A percentile compares a stretch with the other conserved stretches of the same genome.
Evolutionary conservation across 2,329 filamentous ascomycete species (phyloP).

Genomic region (Neonectria faginata): DNA sequence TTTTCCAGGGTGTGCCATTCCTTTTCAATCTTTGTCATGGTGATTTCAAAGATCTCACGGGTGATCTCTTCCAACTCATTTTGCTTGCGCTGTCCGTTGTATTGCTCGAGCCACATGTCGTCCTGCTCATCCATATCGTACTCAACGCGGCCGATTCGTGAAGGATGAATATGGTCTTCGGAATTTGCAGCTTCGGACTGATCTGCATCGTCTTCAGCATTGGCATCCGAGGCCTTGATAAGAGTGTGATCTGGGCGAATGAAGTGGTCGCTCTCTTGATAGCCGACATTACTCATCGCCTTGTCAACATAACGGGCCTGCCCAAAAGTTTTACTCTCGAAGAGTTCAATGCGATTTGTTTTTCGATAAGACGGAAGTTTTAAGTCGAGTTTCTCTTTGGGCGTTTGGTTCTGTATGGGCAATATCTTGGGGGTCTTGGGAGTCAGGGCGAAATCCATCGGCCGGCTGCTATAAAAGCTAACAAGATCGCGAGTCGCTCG

Average conservation of each 20-base stretch:
- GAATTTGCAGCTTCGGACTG: conserved; percentile 48
- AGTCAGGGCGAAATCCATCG: conserved; percentile 55
- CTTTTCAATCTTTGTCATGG: conserved; percentile 98
- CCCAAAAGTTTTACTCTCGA: conserved; percentile 86
- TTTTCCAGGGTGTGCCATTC: conserved; percentile 98
- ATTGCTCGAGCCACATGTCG: conserved; percentile 90
- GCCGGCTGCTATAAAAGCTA: conserved; percentile 65
- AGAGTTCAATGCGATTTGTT: conserved; percentile 82
- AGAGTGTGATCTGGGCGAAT: conserved; percentile 80
- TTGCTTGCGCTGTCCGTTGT: conserved; percentile 81
- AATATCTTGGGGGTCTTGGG: conserved; percentile 73
- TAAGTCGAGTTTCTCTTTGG: conserved; percentile 82
- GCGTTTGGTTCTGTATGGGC: conserved; percentile 83
- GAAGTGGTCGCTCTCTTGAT: conserved; percentile 94
- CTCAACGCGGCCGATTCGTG: conserved; percentile 82
- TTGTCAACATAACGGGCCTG: conserved; percentile 94
- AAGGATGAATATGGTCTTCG: conserved; percentile 49
- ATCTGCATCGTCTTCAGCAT: conserved; percentile 70
- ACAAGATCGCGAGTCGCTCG: conserved; percentile 64
- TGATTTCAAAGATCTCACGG: conserved; percentile 95
- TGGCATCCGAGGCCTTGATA: conserved; percentile 71
- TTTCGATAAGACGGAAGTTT: conserved; percentile 80
- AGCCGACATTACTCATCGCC: conserved; percentile 94
- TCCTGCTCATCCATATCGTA: conserved; percentile 99
- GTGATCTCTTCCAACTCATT: conserved; percentile 85